A percentile compares a stretch with the other conserved stretches of the same genome.
These are phyloP conservation scores for Globisporangium ultimum DNA, from an alignment of 352 stramenopile species.

Conservation along the genomic window DNA sequence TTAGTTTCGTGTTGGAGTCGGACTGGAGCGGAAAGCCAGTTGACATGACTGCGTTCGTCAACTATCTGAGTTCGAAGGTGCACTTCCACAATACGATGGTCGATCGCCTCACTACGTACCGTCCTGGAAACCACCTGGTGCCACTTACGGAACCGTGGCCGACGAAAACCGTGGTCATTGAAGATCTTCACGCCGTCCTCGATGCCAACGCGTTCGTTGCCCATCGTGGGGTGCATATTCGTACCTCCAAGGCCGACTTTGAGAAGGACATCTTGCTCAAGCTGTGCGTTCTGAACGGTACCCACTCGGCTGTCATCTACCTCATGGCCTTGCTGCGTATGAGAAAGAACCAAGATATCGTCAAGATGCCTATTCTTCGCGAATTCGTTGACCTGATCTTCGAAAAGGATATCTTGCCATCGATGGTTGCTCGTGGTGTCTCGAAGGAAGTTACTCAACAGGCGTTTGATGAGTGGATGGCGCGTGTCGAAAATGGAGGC, in stretches of 20 bases:
- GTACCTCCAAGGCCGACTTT: conserved; percentile 36
- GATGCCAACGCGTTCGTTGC: conserved; percentile 18
- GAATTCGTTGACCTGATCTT: conserved; percentile 80
- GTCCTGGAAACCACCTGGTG: conserved; percentile 37
- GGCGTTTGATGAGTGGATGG: conserved; percentile 81
- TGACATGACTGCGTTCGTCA: conserved; percentile 20
- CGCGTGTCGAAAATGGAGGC: conserved; percentile 70
- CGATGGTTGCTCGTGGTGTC: conserved; percentile 28
- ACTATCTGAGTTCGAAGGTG: conserved; percentile 42
- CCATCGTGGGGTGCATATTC: conserved; percentile 46
- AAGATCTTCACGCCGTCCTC: conserved; percentile 48
- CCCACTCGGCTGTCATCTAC: conserved; percentile 91
- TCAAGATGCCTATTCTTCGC: conserved; percentile 33
- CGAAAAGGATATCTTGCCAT: conserved; percentile 67
- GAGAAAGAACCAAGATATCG: conserved; percentile 24
- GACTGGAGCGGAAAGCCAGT: conserved; percentile 21
- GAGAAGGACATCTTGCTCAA: conserved; percentile 86
- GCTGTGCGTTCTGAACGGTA: conserved; percentile 88
- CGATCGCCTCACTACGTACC: conserved; percentile 59
- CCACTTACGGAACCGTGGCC: conserved; percentile 58
- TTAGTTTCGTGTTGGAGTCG: conserved; percentile 22
- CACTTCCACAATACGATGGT: conserved; percentile 87
- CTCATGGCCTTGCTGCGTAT: conserved; percentile 46
- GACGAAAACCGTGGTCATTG: conserved; percentile 57
- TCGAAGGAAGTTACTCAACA: conserved; percentile 27